phyloP scores from a whole-genome alignment of 345 rosid species.

The Arabis alpina region DNA sequence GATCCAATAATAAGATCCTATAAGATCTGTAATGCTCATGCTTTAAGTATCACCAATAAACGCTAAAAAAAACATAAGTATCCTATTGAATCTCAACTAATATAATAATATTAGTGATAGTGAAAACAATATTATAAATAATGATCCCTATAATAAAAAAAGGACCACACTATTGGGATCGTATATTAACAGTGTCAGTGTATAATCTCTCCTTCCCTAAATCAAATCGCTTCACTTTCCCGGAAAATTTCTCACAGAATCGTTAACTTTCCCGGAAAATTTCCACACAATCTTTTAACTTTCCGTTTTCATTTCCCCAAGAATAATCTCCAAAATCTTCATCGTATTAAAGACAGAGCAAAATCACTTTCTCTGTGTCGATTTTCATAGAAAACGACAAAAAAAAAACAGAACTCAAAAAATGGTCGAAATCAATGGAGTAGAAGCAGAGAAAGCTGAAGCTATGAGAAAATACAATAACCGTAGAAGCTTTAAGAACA shows the following conservation, averaged over 20 bases:
- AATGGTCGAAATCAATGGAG: conserved; percentile 11
- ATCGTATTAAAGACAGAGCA: not conserved
- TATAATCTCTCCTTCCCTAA: conserved; percentile 9
- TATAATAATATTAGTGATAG: no score
- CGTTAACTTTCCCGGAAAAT: conserved; percentile 7
- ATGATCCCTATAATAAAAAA: conserved; percentile 18
- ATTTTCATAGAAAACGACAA: not conserved
- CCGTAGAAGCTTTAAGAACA: not conserved
- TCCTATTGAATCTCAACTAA: no score
- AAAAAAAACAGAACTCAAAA: conserved; percentile 3
- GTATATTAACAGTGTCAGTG: conserved; percentile 29
- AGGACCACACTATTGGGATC: not conserved
- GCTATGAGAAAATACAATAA: conserved; percentile 41
- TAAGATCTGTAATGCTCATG: no score
- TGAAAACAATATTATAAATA: no score
- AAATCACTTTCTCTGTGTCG: not conserved
- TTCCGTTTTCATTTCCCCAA: conserved; percentile 14
- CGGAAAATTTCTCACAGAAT: not conserved
- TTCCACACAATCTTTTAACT: not conserved
- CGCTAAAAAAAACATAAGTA: no score
- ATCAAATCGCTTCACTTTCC: conserved; percentile 36
- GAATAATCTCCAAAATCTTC: not conserved
- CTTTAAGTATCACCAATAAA: no score
- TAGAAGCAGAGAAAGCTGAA: conserved; percentile 39
- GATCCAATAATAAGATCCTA: no score